Evolutionary conservation across 768 basidiomycete genomes (phyloP).

Genomic region (Tylopilus felleus): DNA sequence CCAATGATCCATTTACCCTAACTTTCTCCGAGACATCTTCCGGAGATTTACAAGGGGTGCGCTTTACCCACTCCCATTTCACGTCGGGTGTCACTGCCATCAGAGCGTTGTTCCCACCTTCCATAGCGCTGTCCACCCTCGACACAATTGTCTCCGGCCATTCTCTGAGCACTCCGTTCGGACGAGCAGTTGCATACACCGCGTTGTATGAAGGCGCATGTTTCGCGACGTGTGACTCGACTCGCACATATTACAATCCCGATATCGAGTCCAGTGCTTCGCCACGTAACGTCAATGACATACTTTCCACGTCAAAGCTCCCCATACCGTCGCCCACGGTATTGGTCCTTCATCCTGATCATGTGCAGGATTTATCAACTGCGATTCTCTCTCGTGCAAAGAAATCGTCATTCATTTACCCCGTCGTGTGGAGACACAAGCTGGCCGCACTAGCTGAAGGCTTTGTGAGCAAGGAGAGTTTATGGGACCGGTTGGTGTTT

Average conservation of each 20-base stretch:
- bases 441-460: conserved; percentile 64
- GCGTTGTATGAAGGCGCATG: conserved; percentile 73
- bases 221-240: conserved; percentile 63
- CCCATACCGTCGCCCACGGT: conserved; percentile 75
- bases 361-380: conserved; percentile 53
- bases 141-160: conserved; percentile 80
- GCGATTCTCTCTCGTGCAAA: conserved; percentile 54
- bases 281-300: conserved; percentile 42
- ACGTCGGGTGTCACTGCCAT: conserved; percentile 86
- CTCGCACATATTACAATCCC: conserved; percentile 45
- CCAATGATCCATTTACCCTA: conserved; percentile 63
- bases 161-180: conserved; percentile 71
- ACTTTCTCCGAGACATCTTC: conserved; percentile 56
- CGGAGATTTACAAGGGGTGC: conserved; percentile 56
- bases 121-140: conserved; percentile 60
- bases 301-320: conserved; percentile 44
- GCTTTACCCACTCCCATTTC: conserved; percentile 79
- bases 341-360: conserved; percentile 65
- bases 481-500: conserved; percentile 84
- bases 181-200: conserved; percentile 75
- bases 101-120: conserved; percentile 70
- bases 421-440: conserved; percentile 79
- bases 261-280: conserved; percentile 1
- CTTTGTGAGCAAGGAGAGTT: conserved; percentile 68
- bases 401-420: conserved; percentile 50